Base-by-base conservation (phyloP, 768 basidiomycete genomes). In the Psilocybe azurescens region DNA sequence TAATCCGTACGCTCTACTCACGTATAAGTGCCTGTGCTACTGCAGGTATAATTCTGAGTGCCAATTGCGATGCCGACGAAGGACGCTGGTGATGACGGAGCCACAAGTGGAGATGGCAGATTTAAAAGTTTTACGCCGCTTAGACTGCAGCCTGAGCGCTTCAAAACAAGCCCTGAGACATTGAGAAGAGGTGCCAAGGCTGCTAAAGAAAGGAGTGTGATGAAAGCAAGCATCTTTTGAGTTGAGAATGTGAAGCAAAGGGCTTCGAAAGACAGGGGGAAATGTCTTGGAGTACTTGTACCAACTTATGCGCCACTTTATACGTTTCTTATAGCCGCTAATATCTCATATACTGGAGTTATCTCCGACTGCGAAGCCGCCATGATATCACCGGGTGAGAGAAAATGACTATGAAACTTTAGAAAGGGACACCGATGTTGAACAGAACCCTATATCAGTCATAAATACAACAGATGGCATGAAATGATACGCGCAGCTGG, bases 31-130 rank as follows among this genome's bases (percentile, higher is more conserved):
- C 76, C 83, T 49, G 76, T 73, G 49, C 61, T 70, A 44, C 61
- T 69, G 67, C 86, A 86, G 33, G 83, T 86, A 70, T 86, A 87
- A 70, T 86, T 86, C 68, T 86, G 85, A 13, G 77, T 78, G 20
- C 84, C 82, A 54, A 84, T 69, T 8, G 74, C 83, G n/a, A 85
- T 69, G 9, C 75, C 78, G 56, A 86, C 77, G 69, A 75, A 83
- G 8, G 72, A 75, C 0, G 78, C 73, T 0, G 72, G 59, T 16
- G 64, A 61, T 3, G 72, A 70, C 3, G 83, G 83, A 18, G 69
- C 69, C 3, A 75, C 67, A 51, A 85, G 72, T 0, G 69, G 55
- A 2, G 73, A 61, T 56, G 76, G 75, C 30, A 73, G 72, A 9
- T 67, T 62, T 53, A n/a, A 76, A 59, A 41, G 53, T 13, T 49